Conservation (phyloP, 2,329 filamentous ascomycete species). For the Lasiodiplodia citricola region DNA sequence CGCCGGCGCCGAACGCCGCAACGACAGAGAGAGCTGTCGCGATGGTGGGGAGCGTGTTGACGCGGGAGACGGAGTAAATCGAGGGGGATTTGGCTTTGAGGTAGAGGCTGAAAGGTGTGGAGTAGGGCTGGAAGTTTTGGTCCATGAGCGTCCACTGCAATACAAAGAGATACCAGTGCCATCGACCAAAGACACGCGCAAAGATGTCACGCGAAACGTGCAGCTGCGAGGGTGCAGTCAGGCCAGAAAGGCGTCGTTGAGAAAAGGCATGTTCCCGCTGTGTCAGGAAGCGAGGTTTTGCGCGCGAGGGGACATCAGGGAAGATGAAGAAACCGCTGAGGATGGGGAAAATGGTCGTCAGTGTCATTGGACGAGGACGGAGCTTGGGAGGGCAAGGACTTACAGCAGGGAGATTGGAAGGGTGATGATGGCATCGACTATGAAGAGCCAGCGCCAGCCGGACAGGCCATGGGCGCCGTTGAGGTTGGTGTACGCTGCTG, state of each 20-base stretch:
- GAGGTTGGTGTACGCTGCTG: constrained; percentile 39
- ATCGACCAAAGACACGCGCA: constrained; percentile 44
- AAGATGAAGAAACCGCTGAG: constrained; percentile 34
- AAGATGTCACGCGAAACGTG: constrained; percentile 44
- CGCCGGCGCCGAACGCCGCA: constrained; percentile 41
- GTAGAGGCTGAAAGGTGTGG: constrained; percentile 49
- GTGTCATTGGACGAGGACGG: neutral
- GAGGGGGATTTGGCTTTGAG: constrained; percentile 41
- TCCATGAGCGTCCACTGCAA: constrained; percentile 47
- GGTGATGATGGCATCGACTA: constrained; percentile 45
- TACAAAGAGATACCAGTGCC: constrained; percentile 45
- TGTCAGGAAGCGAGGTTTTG: constrained; percentile 43
- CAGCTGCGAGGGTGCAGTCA: constrained; percentile 39
- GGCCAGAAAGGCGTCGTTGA: constrained; percentile 30
- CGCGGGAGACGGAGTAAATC: constrained; percentile 42
- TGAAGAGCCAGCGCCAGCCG: constrained; percentile 40
- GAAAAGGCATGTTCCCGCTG: constrained; percentile 31
- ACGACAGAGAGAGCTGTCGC: constrained; percentile 48
- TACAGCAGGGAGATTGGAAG: constrained; percentile 40
- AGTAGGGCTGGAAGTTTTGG: constrained; percentile 43
- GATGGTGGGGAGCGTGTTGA: constrained; percentile 51
- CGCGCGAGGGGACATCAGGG: constrained; percentile 46
- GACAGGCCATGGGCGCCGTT: constrained; percentile 35
- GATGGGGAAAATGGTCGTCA: neutral
- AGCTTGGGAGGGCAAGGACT: neutral